A percentile compares a stretch with the other conserved stretches of the same genome.
phyloP scores from a whole-genome alignment of 257 asterid species.

The Coffea eugenioides region DNA sequence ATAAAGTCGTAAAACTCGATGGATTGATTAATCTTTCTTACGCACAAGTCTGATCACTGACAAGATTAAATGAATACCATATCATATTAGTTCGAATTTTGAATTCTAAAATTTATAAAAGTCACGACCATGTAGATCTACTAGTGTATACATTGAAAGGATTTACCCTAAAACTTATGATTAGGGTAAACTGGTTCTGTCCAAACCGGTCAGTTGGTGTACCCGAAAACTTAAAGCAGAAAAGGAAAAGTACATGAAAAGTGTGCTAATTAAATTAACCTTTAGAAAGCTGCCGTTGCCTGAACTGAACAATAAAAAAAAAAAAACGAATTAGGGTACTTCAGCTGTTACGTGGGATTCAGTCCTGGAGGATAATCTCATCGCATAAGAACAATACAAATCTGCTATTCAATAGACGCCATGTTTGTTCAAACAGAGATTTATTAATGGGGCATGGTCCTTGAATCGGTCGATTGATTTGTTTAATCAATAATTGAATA shows the following conservation, averaged over 20 bases:
- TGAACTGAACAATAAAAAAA: neutral
- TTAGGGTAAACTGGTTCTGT: neutral
- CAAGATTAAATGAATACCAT: no score
- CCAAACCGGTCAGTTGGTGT: neutral
- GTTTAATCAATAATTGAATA: constrained; percentile 1
- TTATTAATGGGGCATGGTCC: neutral
- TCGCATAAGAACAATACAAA: neutral
- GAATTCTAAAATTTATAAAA: no score
- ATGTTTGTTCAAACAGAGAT: neutral
- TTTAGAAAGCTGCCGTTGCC: neutral
- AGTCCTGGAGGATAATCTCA: constrained; percentile 2
- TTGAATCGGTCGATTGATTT: neutral
- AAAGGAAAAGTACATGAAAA: neutral
- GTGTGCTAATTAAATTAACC: neutral
- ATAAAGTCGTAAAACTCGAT: no score
- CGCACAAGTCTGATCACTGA: no score
- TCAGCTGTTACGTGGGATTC: neutral
- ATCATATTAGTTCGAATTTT: no score
- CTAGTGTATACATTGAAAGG: no score
- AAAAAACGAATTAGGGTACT: neutral
- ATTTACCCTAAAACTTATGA: neutral
- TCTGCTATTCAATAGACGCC: neutral
- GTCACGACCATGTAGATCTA: no score
- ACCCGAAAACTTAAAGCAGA: neutral
- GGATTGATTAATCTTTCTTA: no score